A percentile compares a stretch with the other conserved stretches of the same genome.
phyloP scores from a whole-genome alignment of 805 yeast species.

The Danielia oregonensis region DNA sequence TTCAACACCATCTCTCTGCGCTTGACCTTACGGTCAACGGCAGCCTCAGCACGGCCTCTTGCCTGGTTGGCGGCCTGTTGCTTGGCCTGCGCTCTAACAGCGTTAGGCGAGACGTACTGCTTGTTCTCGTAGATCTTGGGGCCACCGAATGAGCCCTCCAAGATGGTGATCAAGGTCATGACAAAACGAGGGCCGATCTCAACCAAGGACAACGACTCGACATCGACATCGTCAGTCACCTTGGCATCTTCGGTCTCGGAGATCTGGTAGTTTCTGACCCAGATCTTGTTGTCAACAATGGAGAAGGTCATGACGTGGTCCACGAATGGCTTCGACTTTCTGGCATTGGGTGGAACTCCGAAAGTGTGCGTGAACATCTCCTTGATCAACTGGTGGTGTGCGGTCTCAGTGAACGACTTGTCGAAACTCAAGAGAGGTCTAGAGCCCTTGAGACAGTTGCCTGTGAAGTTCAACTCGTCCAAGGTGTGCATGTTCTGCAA shows the following conservation, averaged over 20 bases:
- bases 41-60: conserved; percentile 71
- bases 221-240: conserved; percentile 44
- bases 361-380: conserved; percentile 76
- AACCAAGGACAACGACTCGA: conserved; percentile 68
- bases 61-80: conserved; percentile 81
- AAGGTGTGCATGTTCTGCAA: conserved; percentile 93
- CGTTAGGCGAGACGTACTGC: conserved; percentile 94
- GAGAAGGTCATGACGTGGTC: conserved; percentile 95
- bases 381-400: conserved; percentile 70
- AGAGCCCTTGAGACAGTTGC: conserved; percentile 92
- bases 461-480: conserved; percentile 94
- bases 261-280: conserved; percentile 95
- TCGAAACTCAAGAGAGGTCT: conserved; percentile 93
- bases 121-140: conserved; percentile 96
- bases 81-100: conserved; percentile 83
- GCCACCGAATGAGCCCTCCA: conserved; percentile 97
- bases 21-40: conserved; percentile 69
- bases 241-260: conserved; percentile 60
- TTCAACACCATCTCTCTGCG: conserved; percentile 70
- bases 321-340: conserved; percentile 89
- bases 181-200: conserved; percentile 98
- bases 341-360: conserved; percentile 93
- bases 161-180: conserved; percentile 81
- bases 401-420: conserved; percentile 59
- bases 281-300: conserved; percentile 87